Base-by-base conservation (phyloP, 768 basidiomycete genomes). In the Mycena kentingensis region DNA sequence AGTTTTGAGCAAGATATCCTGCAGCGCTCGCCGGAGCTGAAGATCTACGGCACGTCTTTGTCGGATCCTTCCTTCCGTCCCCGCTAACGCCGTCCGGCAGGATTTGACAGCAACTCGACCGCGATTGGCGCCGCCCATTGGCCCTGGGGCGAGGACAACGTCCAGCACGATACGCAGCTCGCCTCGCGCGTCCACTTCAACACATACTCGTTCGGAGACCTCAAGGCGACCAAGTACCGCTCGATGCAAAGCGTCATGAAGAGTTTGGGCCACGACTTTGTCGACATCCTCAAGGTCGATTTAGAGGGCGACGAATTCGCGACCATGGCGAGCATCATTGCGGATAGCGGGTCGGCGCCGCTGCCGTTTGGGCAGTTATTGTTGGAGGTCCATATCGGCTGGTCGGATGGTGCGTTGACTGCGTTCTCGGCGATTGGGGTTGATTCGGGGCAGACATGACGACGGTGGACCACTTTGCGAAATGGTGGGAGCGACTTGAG, bases 291-390 rank as follows among this genome's bases (percentile, higher is more conserved):
- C 19, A 58, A 38, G 62, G 69, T 79, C 49, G 77, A 79, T 60
- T 58, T 80, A 7, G 77, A 79, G 47, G 79, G 78, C 31, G 72
- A 68, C 62, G 77, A 79, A 57, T 79, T 80, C 32, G 71, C 74
- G 11, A 70, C 75, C 3, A 70, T 79, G 32, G 46, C 70, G 2
- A 63, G 71, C 36, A 69, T 80, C 46, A 59, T 80, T n/a, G 62
- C 67, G 13, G 69, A 75, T 18, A 73, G 62, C 2, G 63, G 65
- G 25, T 67, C 67, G 42, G 67, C 67, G 29, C 70, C 76, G 3
- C 61, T 77, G 24, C 77, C 76, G 3, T 75, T 79, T 25, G 78
- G 77, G 28, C 79, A 79, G 52, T 66, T 79, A 4, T 29, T 56
- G 41, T 25, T 56, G 34, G 46, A 51, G 28, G 39, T 52, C 1